Conservation (phyloP, 345 rosid species). For the Moringa oleifera region DNA sequence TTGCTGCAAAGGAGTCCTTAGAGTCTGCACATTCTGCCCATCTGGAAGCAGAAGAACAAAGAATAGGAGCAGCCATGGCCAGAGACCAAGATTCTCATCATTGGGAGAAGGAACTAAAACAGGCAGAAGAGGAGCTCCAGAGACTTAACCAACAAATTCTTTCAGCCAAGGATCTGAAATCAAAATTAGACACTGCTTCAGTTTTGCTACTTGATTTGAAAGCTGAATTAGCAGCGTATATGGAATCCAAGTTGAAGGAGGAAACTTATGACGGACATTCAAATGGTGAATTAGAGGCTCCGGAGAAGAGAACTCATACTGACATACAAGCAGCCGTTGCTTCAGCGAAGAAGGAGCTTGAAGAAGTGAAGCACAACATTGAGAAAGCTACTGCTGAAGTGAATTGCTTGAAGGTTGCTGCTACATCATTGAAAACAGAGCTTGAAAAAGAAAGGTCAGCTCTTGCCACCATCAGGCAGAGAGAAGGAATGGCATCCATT, state of each 20-base stretch:
- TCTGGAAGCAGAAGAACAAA: conserved; percentile 88
- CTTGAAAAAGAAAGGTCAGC: conserved; percentile 59
- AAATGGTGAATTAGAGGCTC: conserved; percentile 18
- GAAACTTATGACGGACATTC: conserved; percentile 25
- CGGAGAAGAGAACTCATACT: conserved; percentile 33
- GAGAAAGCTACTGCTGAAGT: conserved; percentile 79
- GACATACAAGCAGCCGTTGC: conserved; percentile 55
- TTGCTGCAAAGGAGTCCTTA: conserved; percentile 70
- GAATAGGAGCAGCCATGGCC: conserved; percentile 75
- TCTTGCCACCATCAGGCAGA: conserved; percentile 54
- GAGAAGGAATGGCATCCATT: conserved; percentile 83
- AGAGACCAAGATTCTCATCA: conserved; percentile 70
- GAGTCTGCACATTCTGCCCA: conserved; percentile 92
- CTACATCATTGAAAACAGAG: conserved; percentile 53
- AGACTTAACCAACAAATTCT: conserved; percentile 60
- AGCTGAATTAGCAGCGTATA: conserved; percentile 72
- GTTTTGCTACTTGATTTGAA: conserved; percentile 66
- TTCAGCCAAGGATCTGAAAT: conserved; percentile 67
- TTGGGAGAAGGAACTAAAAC: conserved; percentile 87
- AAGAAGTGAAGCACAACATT: conserved; percentile 68
- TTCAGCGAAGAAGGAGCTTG: conserved; percentile 79
- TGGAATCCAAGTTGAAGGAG: conserved; percentile 53
- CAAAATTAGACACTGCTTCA: conserved; percentile 60
- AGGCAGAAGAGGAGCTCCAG: conserved; percentile 81
- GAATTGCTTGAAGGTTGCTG: conserved; percentile 59